These are phyloP conservation scores for Acanthamoeba sp. DNA, from an alignment of 208 protist genomes.

Conservation along the genomic window DNA sequence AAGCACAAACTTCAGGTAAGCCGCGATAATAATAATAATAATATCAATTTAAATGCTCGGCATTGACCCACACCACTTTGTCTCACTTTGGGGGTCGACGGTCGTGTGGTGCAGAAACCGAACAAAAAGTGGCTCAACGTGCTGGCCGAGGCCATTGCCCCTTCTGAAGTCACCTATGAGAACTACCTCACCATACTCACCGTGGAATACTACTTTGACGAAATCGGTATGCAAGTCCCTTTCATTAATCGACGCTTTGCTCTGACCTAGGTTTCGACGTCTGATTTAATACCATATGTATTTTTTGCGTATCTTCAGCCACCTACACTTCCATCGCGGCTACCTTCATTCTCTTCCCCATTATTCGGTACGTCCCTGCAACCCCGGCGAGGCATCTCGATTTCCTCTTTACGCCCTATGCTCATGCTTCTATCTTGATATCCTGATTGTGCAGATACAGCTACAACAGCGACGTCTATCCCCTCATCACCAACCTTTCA, in stretches of 20 bases:
- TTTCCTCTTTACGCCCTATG: too few relatives aligned
- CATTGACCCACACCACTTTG: too few relatives aligned
- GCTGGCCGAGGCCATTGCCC: constrained; percentile 1
- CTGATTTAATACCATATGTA: too few relatives aligned
- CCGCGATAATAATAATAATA: background rate
- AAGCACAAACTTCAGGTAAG: constrained; percentile 23
- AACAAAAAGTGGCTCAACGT: background rate
- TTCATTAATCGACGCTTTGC: too few relatives aligned
- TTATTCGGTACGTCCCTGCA: background rate
- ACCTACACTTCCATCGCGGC: constrained; percentile 46
- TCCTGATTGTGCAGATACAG: background rate
- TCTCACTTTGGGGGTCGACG: too few relatives aligned
- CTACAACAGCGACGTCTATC: constrained; percentile 44
- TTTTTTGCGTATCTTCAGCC: background rate
- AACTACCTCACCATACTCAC: constrained; percentile 20
- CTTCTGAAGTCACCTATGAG: constrained; percentile 11
- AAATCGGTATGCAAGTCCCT: too few relatives aligned
- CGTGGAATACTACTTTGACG: constrained; percentile 49
- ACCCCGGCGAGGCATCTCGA: too few relatives aligned
- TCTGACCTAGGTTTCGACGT: too few relatives aligned
- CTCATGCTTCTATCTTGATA: too few relatives aligned
- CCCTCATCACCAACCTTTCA: background rate
- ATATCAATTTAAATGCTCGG: too few relatives aligned
- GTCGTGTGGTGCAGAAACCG: background rate
- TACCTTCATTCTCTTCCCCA: constrained; percentile 43